Evolutionary conservation across 2,329 filamentous ascomycete genomes (phyloP), one percentile per base, ranked within the genome.

Genomic region (Talaromyces sp.): DNA sequence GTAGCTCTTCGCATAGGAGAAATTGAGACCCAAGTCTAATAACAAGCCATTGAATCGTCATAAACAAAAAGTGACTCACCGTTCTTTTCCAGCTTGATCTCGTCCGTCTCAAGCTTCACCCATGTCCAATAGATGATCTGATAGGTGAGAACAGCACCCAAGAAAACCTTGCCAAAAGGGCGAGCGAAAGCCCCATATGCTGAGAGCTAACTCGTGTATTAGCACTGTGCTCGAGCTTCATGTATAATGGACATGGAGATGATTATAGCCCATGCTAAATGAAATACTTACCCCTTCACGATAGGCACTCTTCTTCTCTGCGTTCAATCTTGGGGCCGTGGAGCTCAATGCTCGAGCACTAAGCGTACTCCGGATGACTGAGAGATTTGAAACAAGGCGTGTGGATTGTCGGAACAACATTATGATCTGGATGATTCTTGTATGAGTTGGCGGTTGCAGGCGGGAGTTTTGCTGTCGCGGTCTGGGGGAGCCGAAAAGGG

Each of bases 121-220:
- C 77, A 80, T 27, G 66, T 63, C 74, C 74, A 78, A 57, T 80
- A 77, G 17, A 77, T 66, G 37, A 78, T 67, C 56, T 80, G 77
- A 59, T 79, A 80, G 14, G 73, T 76, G 60, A 80, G 73, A 32
- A 80, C 72, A 3, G 76, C 75, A 7, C 76, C 73, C 3, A 79
- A 69, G 49, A 80, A 77, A 54, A 77, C 74, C 57, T 80, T 80
- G 55, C 71, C 70, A 46, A 80, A 74, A 9, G 77, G 76, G 30
- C 75, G 65, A 5, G 65, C 68, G 52, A 77, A 76, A 35, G 65
- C 55, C 35, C 68, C 68, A 57, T 75, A 75, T n/a, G 67, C 70
- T 11, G 69, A 64, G 56, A 73, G 65, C 76, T 78, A 20, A 14
- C 16, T 30, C 29, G 16, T n/a, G 13, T 36, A 39, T 44, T 32